phyloP scores from a whole-genome alignment of 345 rosid species.

The Pugionium dolabratum region DNA sequence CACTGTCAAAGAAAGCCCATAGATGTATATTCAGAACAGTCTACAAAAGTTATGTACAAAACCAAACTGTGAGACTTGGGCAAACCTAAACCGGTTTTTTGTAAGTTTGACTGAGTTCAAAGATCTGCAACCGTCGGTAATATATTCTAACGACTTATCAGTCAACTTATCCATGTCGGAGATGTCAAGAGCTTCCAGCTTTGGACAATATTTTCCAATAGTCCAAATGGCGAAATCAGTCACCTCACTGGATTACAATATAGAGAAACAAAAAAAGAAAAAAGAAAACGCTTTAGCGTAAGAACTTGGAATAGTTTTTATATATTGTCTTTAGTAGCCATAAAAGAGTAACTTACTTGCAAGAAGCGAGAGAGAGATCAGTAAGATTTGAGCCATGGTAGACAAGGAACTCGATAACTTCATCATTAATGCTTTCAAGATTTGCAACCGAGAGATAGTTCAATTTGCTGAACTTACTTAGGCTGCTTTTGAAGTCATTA shows the following conservation, averaged over 20 bases:
- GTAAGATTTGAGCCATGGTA: constrained; percentile 43
- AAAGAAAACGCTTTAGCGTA: not conserved
- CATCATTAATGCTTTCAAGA: constrained; percentile 41
- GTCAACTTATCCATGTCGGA: constrained; percentile 43
- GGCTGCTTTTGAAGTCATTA: constrained; percentile 32
- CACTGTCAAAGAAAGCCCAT: constrained; percentile 44
- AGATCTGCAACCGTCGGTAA: constrained; percentile 52
- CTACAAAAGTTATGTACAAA: not conserved
- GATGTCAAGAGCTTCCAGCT: constrained; percentile 50
- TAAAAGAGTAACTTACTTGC: constrained; percentile 25
- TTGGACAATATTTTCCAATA: constrained; percentile 38
- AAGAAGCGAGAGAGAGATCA: constrained; percentile 36
- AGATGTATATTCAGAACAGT: constrained; percentile 2
- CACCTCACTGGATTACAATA: constrained; percentile 36
- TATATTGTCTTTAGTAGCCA: not conserved
- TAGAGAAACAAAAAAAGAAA: constrained; percentile 31
- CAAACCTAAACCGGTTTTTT: constrained; percentile 29
- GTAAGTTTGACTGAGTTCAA: constrained; percentile 23
- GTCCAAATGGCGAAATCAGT: constrained; percentile 44
- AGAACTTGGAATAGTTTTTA: not conserved
- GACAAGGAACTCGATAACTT: constrained; percentile 29
- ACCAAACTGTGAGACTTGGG: constrained; percentile 6
- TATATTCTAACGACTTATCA: constrained; percentile 41
- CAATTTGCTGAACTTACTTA: constrained; percentile 40
- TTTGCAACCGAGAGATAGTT: constrained; percentile 50